Conservation (phyloP, 495 filamentous ascomycete species). For the Penicillium alfredii region DNA sequence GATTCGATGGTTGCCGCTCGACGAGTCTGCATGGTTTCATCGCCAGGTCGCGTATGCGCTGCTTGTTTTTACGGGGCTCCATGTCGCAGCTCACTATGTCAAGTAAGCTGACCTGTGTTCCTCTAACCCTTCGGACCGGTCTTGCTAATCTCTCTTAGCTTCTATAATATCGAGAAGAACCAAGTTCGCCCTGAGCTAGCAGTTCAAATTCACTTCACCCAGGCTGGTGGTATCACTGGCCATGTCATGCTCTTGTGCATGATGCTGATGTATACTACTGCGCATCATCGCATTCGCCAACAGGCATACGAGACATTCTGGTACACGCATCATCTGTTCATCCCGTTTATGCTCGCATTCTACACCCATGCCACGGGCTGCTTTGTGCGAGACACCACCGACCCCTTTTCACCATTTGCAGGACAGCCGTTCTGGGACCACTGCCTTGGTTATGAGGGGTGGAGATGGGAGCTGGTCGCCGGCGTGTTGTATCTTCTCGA, state of each 20-base stretch:
- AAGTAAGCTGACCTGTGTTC: constrained; percentile 64
- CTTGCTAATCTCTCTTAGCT: constrained; percentile 49
- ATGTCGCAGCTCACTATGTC: constrained; percentile 81
- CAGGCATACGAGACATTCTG: constrained; percentile 98
- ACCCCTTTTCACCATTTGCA: constrained; percentile 77
- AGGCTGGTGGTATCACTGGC: constrained; percentile 87
- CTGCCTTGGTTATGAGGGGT: constrained; percentile 93
- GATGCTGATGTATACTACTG: constrained; percentile 96
- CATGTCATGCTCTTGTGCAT: constrained; percentile 99
- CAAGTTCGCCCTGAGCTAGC: constrained; percentile 77
- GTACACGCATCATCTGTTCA: constrained; percentile 98
- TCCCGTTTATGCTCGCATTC: constrained; percentile 87
- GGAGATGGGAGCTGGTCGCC: constrained; percentile 93
- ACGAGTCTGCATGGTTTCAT: constrained; percentile 96
- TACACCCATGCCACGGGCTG: constrained; percentile 96
- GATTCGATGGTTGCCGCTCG: constrained; percentile 79
- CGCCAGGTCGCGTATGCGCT: constrained; percentile 88
- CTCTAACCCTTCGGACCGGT: not conserved
- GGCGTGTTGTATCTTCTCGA: constrained; percentile 81
- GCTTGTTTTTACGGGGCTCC: constrained; percentile 74
- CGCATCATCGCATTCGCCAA: constrained; percentile 87
- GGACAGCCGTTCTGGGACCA: constrained; percentile 79
- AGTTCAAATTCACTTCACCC: constrained; percentile 87
- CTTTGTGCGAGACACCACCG: constrained; percentile 76
- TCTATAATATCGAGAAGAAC: constrained; percentile 88